Evolutionary conservation across 2,329 filamentous ascomycete species (phyloP), one percentile per base, ranked within the genome.

Genomic region (Ophiostoma ips): DNA sequence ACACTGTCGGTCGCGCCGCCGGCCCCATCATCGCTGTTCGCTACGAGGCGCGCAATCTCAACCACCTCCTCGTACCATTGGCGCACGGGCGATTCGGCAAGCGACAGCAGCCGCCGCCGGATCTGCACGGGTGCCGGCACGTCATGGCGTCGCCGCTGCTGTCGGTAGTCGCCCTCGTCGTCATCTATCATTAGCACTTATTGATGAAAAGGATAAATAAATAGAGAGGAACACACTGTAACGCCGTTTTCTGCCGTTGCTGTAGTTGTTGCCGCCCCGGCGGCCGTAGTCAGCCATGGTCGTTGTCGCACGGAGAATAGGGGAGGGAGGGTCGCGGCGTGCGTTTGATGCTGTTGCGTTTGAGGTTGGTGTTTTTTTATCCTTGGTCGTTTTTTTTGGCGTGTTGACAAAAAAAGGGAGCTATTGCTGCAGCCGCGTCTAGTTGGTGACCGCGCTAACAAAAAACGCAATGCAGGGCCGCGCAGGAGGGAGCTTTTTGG

Each of bases 1-100:
- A 88, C 83, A 57, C 83, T 79, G 62, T 84, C 84, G 65, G 15
- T 13, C 6, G 12, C 2, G 36, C n/a, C 13, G n/a, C 36, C 9
- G n/a, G 13, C 7, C 6, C 5, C n/a, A n/a, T 19, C 7, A n/a
- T 38, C 6, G 36, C 30, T n/a, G 43, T 75, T 36, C 5, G 44
- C 44, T 15, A 94, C 77, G 46, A 83, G 76, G 59, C 82, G 84
- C 31, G 85, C 86, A 59, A 94, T 83, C 47, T 75, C 73, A 51
- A 76, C 72, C 35, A 87, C 79, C 62, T 92, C 86, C 57, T 94
- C 86, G 60, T 88, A 80, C 64, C 84, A 85, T 59, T 79, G 77
- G 58, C 83, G 81, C 60, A 88, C 71, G 51, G 85, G 82, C 59
- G 84, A 87, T 68, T 94, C 88, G 54, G 87, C 87, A 58, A 94